phyloP scores from a whole-genome alignment of 495 filamentous ascomycete genomes.

The Penicillium lagena region DNA sequence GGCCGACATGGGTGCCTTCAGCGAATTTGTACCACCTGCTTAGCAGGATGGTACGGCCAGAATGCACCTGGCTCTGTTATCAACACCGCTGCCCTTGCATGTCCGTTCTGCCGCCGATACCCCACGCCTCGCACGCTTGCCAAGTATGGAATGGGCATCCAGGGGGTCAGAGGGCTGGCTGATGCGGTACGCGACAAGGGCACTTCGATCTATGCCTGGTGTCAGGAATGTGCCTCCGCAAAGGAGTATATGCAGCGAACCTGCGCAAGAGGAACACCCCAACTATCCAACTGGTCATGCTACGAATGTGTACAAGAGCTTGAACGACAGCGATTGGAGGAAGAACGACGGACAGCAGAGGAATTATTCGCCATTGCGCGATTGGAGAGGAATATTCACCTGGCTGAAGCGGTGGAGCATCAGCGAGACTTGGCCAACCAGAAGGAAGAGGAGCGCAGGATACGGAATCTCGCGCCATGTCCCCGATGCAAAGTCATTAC shows the following conservation, averaged over 20 bases:
- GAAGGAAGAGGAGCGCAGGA: not conserved
- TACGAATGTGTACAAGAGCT: conserved; percentile 13
- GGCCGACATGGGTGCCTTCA: conserved; percentile 19
- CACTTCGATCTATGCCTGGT: conserved; percentile 38
- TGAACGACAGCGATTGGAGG: not conserved
- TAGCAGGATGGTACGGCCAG: conserved; percentile 16
- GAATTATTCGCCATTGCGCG: not conserved
- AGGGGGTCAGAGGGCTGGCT: conserved; percentile 13
- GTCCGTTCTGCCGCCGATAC: conserved; percentile 36
- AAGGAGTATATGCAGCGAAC: conserved; percentile 24
- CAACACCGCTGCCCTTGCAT: conserved; percentile 33
- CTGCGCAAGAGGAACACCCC: conserved; percentile 24
- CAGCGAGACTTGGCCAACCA: not conserved
- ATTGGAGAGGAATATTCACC: not conserved
- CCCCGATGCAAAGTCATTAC: conserved; percentile 24
- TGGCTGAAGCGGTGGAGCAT: not conserved
- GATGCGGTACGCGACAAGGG: conserved; percentile 24
- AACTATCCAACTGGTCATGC: conserved; percentile 22
- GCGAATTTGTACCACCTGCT: conserved; percentile 15
- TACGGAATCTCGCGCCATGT: conserved; percentile 16
- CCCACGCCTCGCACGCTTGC: conserved; percentile 22
- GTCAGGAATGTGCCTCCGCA: conserved; percentile 22
- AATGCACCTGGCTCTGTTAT: conserved; percentile 23
- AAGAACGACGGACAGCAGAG: not conserved
- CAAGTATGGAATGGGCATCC: conserved; percentile 13